A percentile compares a stretch with the other conserved stretches of the same genome.
Evolutionary conservation across 192 early-diverging fungal genomes (phyloP).

Genomic region (Haplosporangium gracile): DNA sequence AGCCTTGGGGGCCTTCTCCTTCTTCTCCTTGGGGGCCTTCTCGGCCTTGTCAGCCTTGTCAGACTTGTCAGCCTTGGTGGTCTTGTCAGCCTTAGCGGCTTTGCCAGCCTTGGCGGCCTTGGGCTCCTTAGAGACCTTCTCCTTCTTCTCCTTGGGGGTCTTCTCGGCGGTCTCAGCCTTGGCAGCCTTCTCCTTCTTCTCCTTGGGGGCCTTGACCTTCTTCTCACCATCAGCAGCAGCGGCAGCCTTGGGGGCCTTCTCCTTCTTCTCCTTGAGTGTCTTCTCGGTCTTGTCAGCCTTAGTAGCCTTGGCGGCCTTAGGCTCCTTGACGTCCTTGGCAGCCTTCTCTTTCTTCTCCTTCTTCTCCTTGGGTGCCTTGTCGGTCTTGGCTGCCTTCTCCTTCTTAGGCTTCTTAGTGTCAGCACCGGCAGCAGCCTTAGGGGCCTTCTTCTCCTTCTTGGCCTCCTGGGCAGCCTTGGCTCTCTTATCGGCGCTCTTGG

Average conservation of each 20-base stretch:
- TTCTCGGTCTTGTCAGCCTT: constrained; percentile 23
- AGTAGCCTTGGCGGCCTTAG: not conserved
- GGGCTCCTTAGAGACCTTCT: constrained; percentile 25
- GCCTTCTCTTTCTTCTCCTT: constrained; percentile 33
- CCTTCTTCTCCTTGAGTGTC: constrained; percentile 19
- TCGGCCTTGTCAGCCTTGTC: constrained; percentile 25
- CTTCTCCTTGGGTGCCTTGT: not conserved
- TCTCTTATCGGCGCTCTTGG: constrained; percentile 44
- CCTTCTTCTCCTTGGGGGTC: constrained; percentile 35
- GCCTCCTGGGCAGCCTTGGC: constrained; percentile 20
- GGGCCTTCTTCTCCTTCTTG: constrained; percentile 40
- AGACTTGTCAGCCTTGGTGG: constrained; percentile 25
- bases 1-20: constrained; percentile 37
- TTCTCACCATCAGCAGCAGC: constrained; percentile 23
- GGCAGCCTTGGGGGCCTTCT: constrained; percentile 1
- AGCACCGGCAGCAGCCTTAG: constrained; percentile 15
- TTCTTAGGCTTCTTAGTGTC: constrained; percentile 16
- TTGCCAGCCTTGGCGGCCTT: constrained; percentile 19
- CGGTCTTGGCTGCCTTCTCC: constrained; percentile 8
- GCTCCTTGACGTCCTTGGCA: constrained; percentile 9
- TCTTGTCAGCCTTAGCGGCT: constrained; percentile 19
- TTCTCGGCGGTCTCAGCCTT: constrained; percentile 12
- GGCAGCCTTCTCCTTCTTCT: constrained; percentile 32
- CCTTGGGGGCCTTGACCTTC: constrained; percentile 29
- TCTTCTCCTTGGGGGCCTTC: constrained; percentile 43